These are phyloP conservation scores for Stygiomarasmius scandens DNA, from an alignment of 1,284 basidiomycete genomes.

Conservation along the genomic window DNA sequence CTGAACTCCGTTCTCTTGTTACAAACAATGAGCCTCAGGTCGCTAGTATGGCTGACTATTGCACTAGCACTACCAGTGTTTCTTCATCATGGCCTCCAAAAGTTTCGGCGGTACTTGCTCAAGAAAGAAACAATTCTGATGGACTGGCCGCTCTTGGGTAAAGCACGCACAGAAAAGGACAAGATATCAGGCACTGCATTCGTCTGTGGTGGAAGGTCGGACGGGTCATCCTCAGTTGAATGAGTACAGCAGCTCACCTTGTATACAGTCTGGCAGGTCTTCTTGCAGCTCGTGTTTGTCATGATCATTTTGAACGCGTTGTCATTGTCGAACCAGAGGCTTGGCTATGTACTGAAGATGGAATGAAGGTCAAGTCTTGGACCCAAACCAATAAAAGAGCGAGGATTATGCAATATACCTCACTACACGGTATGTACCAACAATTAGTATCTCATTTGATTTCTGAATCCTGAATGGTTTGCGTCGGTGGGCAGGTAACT, in stretches of 20 bases:
- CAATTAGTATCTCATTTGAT: too few relatives aligned
- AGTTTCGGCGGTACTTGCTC: neutral
- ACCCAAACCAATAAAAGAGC: conserved; percentile 22
- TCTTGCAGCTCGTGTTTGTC: conserved; percentile 27
- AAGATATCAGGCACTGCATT: conserved; percentile 27
- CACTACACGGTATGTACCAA: conserved; percentile 23
- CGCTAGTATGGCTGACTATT: too few relatives aligned
- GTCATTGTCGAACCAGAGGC: conserved; percentile 36
- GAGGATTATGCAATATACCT: conserved; percentile 30
- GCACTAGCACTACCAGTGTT: too few relatives aligned
- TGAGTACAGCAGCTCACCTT: too few relatives aligned
- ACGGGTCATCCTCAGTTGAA: neutral
- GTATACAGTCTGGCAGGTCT: conserved; percentile 33
- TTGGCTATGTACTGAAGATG: conserved; percentile 26
- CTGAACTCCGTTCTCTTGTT: too few relatives aligned
- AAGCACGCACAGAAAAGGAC: neutral
- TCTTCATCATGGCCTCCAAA: too few relatives aligned
- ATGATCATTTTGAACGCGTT: conserved; percentile 36
- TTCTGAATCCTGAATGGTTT: too few relatives aligned
- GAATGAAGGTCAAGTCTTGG: conserved; percentile 15
- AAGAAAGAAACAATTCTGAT: neutral
- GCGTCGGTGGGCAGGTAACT: too few relatives aligned
- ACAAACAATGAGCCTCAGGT: too few relatives aligned
- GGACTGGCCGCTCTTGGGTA: neutral
- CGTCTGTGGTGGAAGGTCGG: conserved; percentile 33